Evolutionary conservation across 345 rosid species (phyloP), one percentile per base, ranked within the genome.

Genomic region (Bruguiera parviflora): DNA sequence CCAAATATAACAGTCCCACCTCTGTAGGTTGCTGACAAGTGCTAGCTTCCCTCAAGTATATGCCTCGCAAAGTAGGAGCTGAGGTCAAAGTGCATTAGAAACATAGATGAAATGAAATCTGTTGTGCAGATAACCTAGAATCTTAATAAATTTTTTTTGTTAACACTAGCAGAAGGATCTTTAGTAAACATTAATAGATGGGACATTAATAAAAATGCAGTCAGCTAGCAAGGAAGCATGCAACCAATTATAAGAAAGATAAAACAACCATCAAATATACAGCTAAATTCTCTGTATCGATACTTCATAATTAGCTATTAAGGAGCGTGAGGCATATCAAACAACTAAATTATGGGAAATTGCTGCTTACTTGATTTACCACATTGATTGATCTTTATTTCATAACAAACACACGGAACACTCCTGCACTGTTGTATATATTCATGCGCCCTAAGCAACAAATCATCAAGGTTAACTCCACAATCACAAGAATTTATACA

Each of bases 51-150:
- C 98, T 85, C 67, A 95, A 82, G 81, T 95, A 92, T 79, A 92
- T 85, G 69, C 98, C 98, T n/a, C 97, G 86, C 67, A 84, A 85
- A 56, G 84, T 68, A 63, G 97, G 91, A 76, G 89, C 99, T 95
- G 89, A 80, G 65, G 59, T 74, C 47, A 77, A 46, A 80, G 65
- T 24, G 32, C 57, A 70, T 31, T 47, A 74, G 3, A 58, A 51
- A 29, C 66, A 65, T 68, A 37, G 71, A 35, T 31, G 47, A 22
- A 49, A 39, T 32, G 47, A 22, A 49, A 39, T 39, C n/a, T 55
- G 70, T 18, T 32, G 57, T 35, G 61, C 35, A 24, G 58, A 18
- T 46, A 58, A 58, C 11, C 29, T 53, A 66, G 43, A 56, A 59
- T 13, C 32, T 46, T 21, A 2, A 4, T 31, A 46, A 24, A 3